Percentiles rank a stretch among this genome's conserved stretches.
Evolutionary conservation across 108 stramenopile genomes (phyloP).

Genomic region (Nannochloropsis salina): DNA sequence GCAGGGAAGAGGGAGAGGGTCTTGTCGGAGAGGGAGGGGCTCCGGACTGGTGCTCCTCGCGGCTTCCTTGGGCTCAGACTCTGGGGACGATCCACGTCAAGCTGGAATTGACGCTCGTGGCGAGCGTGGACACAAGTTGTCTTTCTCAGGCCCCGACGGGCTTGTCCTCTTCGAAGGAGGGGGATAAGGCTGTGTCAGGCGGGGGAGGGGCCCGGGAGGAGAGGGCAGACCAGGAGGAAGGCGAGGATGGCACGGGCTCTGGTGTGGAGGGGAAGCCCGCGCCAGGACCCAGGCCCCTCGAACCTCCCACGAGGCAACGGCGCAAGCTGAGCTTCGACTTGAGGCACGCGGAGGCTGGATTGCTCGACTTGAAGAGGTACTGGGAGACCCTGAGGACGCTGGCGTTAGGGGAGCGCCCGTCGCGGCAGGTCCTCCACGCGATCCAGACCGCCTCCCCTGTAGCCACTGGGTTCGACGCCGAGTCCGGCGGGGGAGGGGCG

Average conservation of each 20-base stretch:
- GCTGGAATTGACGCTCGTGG: neutral
- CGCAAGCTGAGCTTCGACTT: neutral
- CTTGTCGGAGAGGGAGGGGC: neutral
- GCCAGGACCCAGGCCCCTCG: neutral
- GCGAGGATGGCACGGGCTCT: neutral
- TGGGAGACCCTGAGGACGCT: neutral
- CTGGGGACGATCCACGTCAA: neutral
- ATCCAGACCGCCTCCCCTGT: neutral
- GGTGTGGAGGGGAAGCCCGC: neutral
- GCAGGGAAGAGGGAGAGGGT: neutral
- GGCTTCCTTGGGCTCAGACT: neutral
- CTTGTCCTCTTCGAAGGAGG: neutral
- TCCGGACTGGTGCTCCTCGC: neutral
- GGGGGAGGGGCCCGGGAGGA: too few species aligned
- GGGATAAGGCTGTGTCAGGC: neutral
- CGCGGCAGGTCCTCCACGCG: neutral
- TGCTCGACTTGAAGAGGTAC: neutral
- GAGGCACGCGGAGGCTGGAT: neutral
- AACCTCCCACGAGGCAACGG: neutral
- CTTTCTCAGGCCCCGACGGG: neutral
- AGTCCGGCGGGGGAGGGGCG: neutral
- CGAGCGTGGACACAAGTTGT: neutral
- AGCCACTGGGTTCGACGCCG: neutral
- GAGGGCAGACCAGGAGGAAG: neutral
- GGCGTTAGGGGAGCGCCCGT: neutral